Evolutionary conservation across 129 eudicot genomes (phyloP).

Genomic region (Ambrosia artemisiifolia): DNA sequence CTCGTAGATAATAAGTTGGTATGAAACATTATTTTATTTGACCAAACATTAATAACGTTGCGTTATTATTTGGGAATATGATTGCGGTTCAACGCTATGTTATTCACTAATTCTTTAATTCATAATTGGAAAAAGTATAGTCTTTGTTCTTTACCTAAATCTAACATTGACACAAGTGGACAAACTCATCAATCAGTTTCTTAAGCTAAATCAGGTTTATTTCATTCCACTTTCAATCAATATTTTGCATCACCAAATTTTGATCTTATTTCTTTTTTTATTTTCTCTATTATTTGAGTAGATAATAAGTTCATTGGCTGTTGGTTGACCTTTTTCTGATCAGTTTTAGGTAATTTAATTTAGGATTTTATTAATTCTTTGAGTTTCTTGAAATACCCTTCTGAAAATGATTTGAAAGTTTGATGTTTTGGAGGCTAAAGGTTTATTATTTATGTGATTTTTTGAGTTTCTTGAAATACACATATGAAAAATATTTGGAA

Average conservation of each 20-base stretch:
- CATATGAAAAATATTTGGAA: too few species aligned
- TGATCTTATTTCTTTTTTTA: conserved; percentile 7
- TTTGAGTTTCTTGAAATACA: neutral
- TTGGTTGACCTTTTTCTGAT: conserved; percentile 36
- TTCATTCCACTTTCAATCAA: conserved; percentile 22
- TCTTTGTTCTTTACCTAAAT: conserved; percentile 20
- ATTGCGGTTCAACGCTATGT: neutral
- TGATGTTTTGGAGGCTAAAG: neutral
- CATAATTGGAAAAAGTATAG: conserved; percentile 15
- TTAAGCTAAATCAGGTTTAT: conserved; percentile 19
- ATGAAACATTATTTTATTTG: neutral
- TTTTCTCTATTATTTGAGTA: conserved; percentile 6
- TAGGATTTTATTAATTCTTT: conserved; percentile 4
- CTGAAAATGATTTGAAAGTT: neutral
- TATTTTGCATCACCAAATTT: conserved; percentile 19
- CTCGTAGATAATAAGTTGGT: too few species aligned
- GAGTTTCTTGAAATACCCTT: conserved; percentile 20
- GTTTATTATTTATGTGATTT: conserved; percentile 3
- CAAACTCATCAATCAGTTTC: conserved; percentile 25
- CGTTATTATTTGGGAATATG: conserved; percentile 6
- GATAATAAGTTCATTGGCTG: conserved; percentile 31
- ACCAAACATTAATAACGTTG: neutral
- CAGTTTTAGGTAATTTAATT: conserved; percentile 16
- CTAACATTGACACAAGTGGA: conserved; percentile 24
- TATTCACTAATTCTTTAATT: conserved; percentile 6